Evolutionary conservation across 2,329 filamentous ascomycete species (phyloP).

Genomic region (Fusarium xylarioides): DNA sequence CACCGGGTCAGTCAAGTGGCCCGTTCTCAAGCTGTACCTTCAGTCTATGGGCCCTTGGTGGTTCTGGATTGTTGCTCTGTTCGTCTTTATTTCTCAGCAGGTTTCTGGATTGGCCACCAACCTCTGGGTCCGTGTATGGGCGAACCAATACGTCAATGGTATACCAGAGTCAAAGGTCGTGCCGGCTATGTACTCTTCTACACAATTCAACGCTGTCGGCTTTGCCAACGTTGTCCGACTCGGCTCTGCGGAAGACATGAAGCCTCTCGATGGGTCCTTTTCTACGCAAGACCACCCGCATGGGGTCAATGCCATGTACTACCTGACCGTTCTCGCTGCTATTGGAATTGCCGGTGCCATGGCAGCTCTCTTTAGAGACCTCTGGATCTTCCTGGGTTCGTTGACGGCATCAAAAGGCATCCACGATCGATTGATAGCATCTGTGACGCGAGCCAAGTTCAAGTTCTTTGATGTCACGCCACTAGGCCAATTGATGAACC

Average conservation of each 20-base stretch:
- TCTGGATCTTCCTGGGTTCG: constrained; percentile 92
- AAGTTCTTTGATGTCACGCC: constrained; percentile 98
- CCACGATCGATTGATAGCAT: constrained; percentile 79
- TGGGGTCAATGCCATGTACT: constrained; percentile 83
- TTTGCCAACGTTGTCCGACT: constrained; percentile 53
- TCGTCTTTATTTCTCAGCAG: constrained; percentile 85
- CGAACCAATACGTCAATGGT: constrained; percentile 78
- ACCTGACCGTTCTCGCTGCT: constrained; percentile 81
- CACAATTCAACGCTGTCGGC: constrained; percentile 42
- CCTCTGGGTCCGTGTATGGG: constrained; percentile 95
- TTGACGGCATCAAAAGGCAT: constrained; percentile 86
- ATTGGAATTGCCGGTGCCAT: constrained; percentile 81
- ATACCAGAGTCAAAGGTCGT: constrained; percentile 36
- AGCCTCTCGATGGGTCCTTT: constrained; percentile 1
- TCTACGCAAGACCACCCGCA: background rate
- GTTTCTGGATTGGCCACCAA: constrained; percentile 87
- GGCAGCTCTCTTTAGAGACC: constrained; percentile 84
- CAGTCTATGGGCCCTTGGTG: constrained; percentile 94
- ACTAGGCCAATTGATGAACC: constrained; percentile 95
- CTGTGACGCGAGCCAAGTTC: constrained; percentile 90
- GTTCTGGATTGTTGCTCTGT: constrained; percentile 83
- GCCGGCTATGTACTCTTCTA: constrained; percentile 39
- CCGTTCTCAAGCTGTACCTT: constrained; percentile 87
- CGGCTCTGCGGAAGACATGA: constrained; percentile 41
- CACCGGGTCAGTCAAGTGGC: constrained; percentile 85